Base-by-base conservation (phyloP, 202 grass and related monocot genomes). In the Zoysia matrella region DNA sequence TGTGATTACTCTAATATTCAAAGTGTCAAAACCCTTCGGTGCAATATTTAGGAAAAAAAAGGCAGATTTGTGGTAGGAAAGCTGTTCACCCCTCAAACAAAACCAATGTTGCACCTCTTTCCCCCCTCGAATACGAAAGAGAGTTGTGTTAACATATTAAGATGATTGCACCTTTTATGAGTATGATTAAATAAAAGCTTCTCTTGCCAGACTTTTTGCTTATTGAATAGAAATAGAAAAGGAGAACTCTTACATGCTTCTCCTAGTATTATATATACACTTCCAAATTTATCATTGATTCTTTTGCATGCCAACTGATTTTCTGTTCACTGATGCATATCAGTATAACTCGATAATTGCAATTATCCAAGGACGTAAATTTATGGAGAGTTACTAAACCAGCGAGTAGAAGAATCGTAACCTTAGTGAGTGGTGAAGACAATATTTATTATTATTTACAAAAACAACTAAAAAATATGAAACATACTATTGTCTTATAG, bases 41-140 rank as follows among this genome's bases (percentile, higher is more conserved):
- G 11, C 43, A 87, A 39, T 47, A 77, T 71, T 50, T 39, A 65
- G 69, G 82, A 86, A 52, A 15, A 40, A 81, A 14, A 6, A 43
- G 50, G 12, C 44, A 50, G 22, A 30, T 30, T 30, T 49, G 16
- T 15, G 9, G n/a, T 50, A 65, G 7, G 52, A 82, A 66, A 15
- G 50, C 7, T 47, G 68, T 45, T 8, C 4, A 69, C 60, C 60
- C 36, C 60, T 80, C 5, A 72, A 30, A 61, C 16, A 8, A 61
- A 61, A 9, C 2, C 7, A 61, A 36, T 61, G 22, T 30, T 30
- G 22, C 22, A 30, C 22, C 22, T 30, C 22, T 30, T 30, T 30
- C 22, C 22, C 22, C 22, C 22, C 22, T 30, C 22, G 22, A 30
- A 30, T 30, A 30, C 0, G 22, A 30, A 30, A 30, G 22, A 30